Evolutionary conservation across 768 basidiomycete species (phyloP).

Genomic region (Russula sp.): DNA sequence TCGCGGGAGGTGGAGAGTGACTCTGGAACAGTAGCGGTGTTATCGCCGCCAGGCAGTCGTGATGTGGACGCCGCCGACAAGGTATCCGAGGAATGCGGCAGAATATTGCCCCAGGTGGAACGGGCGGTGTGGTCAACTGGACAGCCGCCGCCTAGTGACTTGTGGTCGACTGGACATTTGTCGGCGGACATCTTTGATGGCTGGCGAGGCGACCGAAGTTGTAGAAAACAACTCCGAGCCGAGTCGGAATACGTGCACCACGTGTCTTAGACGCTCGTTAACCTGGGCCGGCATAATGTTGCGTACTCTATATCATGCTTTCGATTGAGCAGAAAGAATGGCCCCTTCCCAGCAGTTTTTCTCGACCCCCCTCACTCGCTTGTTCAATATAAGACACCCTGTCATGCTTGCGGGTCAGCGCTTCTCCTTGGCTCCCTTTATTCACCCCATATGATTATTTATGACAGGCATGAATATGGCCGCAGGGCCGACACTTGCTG

Average conservation of each 20-base stretch:
- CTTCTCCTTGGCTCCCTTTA: not conserved
- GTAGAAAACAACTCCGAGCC: no score
- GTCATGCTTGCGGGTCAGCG: constrained; percentile 66
- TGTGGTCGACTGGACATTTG: constrained; percentile 18
- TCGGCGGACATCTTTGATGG: constrained; percentile 10
- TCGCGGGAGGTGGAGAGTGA: constrained; percentile 66
- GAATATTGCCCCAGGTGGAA: constrained; percentile 26
- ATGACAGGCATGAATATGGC: constrained; percentile 71
- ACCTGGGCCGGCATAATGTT: no score
- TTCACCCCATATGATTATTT: not conserved
- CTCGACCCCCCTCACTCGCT: constrained; percentile 61
- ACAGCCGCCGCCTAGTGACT: constrained; percentile 22
- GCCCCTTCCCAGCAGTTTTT: constrained; percentile 60
- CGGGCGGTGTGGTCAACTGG: constrained; percentile 32
- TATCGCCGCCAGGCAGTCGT: no score
- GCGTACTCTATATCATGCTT: no score
- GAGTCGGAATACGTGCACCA: no score
- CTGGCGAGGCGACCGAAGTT: no score
- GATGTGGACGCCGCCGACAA: not conserved
- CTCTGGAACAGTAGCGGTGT: constrained; percentile 5
- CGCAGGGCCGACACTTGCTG: constrained; percentile 77
- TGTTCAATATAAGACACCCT: constrained; percentile 76
- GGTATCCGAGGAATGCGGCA: constrained; percentile 22
- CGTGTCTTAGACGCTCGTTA: no score
- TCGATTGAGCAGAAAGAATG: constrained; percentile 35